These are phyloP conservation scores for Stenogyne calaminthoides DNA, from an alignment of 305 asterid species.

Conservation along the genomic window DNA sequence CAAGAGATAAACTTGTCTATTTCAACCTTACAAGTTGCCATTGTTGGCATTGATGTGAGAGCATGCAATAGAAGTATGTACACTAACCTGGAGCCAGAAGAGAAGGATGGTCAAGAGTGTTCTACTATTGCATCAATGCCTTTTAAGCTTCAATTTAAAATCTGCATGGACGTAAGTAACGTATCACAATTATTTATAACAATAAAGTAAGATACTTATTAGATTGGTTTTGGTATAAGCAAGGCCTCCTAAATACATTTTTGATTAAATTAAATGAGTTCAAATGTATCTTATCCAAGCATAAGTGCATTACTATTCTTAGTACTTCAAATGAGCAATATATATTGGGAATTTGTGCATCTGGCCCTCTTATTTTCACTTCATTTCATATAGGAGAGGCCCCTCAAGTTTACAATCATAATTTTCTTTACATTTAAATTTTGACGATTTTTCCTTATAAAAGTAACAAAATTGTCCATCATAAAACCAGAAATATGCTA, in stretches of 20 bases:
- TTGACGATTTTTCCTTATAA: neutral
- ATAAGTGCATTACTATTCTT: neutral
- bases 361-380: neutral
- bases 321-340: neutral
- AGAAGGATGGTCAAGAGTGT: neutral
- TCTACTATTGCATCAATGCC: neutral
- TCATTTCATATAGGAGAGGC: neutral
- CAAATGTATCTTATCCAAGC: neutral
- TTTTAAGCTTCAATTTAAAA: neutral
- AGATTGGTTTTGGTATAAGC: neutral
- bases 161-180: neutral
- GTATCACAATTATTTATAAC: neutral
- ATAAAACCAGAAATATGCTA: neutral
- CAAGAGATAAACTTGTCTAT: neutral
- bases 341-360: neutral
- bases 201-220: neutral
- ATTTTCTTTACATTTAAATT: neutral
- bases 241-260: neutral
- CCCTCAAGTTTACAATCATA: neutral
- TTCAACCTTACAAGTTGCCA: neutral
- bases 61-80: neutral
- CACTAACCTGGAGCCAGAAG: slow-evolving; percentile 53
- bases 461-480: neutral
- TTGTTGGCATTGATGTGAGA: neutral
- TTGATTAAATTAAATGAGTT: neutral